A percentile compares a stretch with the other conserved stretches of the same genome.
These are phyloP conservation scores for Trichophyton rubrum DNA, from an alignment of 2,329 filamentous ascomycete species.

Conservation along the genomic window DNA sequence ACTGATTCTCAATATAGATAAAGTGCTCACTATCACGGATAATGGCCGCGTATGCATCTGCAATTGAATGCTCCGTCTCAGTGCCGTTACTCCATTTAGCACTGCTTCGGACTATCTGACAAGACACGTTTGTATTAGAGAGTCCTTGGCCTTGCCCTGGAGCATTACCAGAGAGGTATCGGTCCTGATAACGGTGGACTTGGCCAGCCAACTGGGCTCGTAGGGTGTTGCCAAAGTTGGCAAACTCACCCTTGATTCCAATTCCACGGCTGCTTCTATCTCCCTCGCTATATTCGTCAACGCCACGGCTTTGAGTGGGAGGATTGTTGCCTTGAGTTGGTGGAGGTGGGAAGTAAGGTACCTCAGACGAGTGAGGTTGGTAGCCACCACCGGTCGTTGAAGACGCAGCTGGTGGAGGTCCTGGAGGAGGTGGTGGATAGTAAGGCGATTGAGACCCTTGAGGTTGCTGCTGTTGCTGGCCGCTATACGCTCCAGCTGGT, in stretches of 20 bases:
- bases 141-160: constrained; percentile 15
- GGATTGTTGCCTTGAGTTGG: constrained; percentile 24
- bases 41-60: constrained; percentile 72
- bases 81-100: constrained; percentile 52
- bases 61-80: constrained; percentile 62
- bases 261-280: constrained; percentile 22
- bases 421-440: not conserved
- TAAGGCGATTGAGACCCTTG: constrained; percentile 7
- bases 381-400: constrained; percentile 1
- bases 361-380: constrained; percentile 6
- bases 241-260: constrained; percentile 28
- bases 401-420: not conserved
- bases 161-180: constrained; percentile 14
- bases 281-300: constrained; percentile 24
- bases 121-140: constrained; percentile 25
- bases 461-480: not conserved
- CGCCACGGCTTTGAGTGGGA: constrained; percentile 24
- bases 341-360: constrained; percentile 33
- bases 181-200: constrained; percentile 34
- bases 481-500: too few relatives aligned
- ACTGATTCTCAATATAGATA: constrained; percentile 97
- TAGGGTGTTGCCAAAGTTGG: constrained; percentile 27
- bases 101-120: constrained; percentile 80
- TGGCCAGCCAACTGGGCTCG: constrained; percentile 31
- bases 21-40: constrained; percentile 72